Conservation (phyloP, 2,329 filamentous ascomycete genomes). For the Alternaria sp. region DNA sequence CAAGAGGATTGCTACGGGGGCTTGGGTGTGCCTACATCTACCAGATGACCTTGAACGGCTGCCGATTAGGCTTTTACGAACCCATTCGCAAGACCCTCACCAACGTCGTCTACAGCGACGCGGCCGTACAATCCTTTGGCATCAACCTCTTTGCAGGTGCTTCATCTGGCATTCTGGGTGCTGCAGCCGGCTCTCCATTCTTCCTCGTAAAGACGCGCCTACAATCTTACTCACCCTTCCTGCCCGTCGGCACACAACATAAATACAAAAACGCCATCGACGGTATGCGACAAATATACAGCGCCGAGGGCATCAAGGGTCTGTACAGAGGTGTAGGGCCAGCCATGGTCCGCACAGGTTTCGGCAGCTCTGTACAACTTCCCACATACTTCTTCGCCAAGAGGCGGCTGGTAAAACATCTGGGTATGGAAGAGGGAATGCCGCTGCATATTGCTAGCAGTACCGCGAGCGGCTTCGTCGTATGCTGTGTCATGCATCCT, state of each 20-base stretch:
- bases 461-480: slow-evolving; percentile 89
- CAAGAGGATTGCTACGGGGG: slow-evolving; percentile 85
- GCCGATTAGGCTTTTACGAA: slow-evolving; percentile 96
- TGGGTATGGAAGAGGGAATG: slow-evolving; percentile 90
- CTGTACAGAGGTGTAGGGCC: slow-evolving; percentile 91
- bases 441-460: slow-evolving; percentile 89
- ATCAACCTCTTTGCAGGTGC: slow-evolving; percentile 96
- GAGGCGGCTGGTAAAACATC: slow-evolving; percentile 78
- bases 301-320: slow-evolving; percentile 77
- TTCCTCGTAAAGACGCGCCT: slow-evolving; percentile 97
- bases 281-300: slow-evolving; percentile 81
- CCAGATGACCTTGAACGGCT: slow-evolving; percentile 95
- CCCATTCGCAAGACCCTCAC: slow-evolving; percentile 81
- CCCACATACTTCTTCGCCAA: slow-evolving; percentile 99
- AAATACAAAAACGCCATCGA: slow-evolving; percentile 86
- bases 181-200: slow-evolving; percentile 92
- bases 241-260: slow-evolving; percentile 97
- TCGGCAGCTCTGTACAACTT: slow-evolving; percentile 93
- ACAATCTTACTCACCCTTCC: slow-evolving; percentile 90
- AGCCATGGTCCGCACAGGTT: slow-evolving; percentile 95
- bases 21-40: slow-evolving; percentile 95
- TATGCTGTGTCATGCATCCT: slow-evolving; percentile 98
- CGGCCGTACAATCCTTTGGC: slow-evolving; percentile 79
- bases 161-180: slow-evolving; percentile 86
- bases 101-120: slow-evolving; percentile 73